Conservation (phyloP, 176 grass and related monocot genomes). For the Bolboschoenus planiculmis region DNA sequence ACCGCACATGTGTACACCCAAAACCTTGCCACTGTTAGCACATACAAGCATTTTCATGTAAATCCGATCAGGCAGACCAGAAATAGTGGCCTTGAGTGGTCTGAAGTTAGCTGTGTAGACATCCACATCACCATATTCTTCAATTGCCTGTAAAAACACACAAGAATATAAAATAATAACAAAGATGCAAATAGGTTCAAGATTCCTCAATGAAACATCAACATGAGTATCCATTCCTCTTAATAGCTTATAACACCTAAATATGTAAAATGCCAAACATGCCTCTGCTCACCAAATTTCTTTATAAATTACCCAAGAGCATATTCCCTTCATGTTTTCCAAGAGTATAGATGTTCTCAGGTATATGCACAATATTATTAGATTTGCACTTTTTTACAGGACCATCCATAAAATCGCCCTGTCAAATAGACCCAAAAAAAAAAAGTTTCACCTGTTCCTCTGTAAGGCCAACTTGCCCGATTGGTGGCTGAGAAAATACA, state of each 20-base stretch:
- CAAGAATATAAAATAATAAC: conserved; percentile 8
- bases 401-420: not conserved
- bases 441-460: conserved; percentile 64
- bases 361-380: not conserved
- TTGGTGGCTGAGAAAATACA: conserved; percentile 87
- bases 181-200: not conserved
- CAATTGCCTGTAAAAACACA: conserved; percentile 39
- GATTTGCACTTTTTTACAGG: not conserved
- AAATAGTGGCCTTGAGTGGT: conserved; percentile 76
- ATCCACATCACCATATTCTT: conserved; percentile 74
- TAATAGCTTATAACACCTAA: not conserved
- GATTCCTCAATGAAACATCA: not conserved
- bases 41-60: conserved; percentile 88
- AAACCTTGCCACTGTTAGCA: conserved; percentile 64
- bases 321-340: not conserved
- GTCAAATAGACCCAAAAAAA: not conserved
- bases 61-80: conserved; percentile 86
- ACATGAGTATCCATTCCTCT: not conserved
- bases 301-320: not conserved
- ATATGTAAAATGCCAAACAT: not conserved
- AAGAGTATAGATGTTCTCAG: not conserved
- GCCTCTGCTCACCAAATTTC: not conserved
- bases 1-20: conserved; percentile 89
- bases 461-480: conserved; percentile 81
- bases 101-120: conserved; percentile 79